Base-by-base conservation (phyloP, 2,329 filamentous ascomycete species). In the Beauveria sp. region DNA sequence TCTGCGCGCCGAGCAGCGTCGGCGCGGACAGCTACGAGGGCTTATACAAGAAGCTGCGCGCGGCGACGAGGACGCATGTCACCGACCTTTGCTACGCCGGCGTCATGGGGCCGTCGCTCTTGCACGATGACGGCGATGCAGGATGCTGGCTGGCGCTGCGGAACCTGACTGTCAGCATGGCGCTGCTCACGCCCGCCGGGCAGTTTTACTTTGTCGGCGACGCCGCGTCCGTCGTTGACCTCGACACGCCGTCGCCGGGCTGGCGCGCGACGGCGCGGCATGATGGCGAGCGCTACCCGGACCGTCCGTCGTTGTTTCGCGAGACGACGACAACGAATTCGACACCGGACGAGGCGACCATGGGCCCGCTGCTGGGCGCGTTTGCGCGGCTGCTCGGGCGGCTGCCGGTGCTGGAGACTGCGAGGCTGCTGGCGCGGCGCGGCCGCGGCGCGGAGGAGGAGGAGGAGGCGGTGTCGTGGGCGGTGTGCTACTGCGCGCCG, bases 401-500 rank as follows among this genome's bases (percentile, higher is more conserved):
- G 38, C 43, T 55, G 58, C 43, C 58, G 8, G 51, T 8, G 30
- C 30, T 61, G 58, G 28, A 61, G 43, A 55, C 20, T 30, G 58
- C 58, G 58, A 20, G 4, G 22, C 28, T 61, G n/a, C 20, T 61
- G 43, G 43, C 30, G 6, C 22, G 51, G 38, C 43, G 43, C 10
- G 58, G 51, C 7, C 8, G 30, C 10, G 30, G 10, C 30, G 30
- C 30, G 28, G 30, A 12, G 30, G 30, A 38, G 34, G 34, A 38
- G 34, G 34, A 20, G 55, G 43, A 40, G n/a, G 34, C 55, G 42
- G 14, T 16, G 26, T 42, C 42, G 38, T 60, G 58, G 58, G 58
- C 40, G 20, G 57, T 60, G 47, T 52, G 57, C 24, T 60, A 60
- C 26, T 20, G 20, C 9, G 49, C 57, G 38, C 58, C 58, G 28